phyloP scores from a whole-genome alignment of 768 basidiomycete genomes.

The Podaxis sp. region DNA sequence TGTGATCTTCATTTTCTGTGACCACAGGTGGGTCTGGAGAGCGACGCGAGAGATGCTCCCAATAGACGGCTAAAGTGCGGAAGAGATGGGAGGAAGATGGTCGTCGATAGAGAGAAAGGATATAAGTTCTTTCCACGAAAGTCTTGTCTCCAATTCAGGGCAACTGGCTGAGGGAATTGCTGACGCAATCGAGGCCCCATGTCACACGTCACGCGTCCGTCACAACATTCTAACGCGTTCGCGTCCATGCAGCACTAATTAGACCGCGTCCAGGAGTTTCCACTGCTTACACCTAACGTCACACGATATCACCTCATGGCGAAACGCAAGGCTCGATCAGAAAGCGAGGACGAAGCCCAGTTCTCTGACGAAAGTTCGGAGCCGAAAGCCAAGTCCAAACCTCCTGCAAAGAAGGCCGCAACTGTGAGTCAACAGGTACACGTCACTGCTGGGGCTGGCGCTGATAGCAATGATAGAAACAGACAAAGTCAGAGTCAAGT shows the following conservation, averaged over 20 bases:
- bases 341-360: constrained; percentile 18
- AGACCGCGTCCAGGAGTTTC: not conserved
- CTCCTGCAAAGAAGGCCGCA: constrained; percentile 19
- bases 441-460: not conserved
- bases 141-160: constrained; percentile 10
- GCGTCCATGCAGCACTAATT: not conserved
- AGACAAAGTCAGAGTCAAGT: not conserved
- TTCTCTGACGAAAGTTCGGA: constrained; percentile 11
- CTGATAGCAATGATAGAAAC: not conserved
- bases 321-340: constrained; percentile 26
- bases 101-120: constrained; percentile 14
- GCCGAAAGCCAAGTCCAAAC: constrained; percentile 3
- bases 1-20: constrained; percentile 83
- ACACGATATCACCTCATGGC: constrained; percentile 19
- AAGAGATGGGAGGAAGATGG: not conserved
- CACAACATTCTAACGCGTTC: constrained; percentile 13
- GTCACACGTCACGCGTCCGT: constrained; percentile 20
- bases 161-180: constrained; percentile 24
- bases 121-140: constrained; percentile 8
- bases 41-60: constrained; percentile 19
- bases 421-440: not conserved
- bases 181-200: constrained; percentile 31
- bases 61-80: not conserved
- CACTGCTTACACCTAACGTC: no score
- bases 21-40: constrained; percentile 38